Evolutionary conservation across 306 rosid species (phyloP).

Genomic region (Casuarina cunninghamiana): DNA sequence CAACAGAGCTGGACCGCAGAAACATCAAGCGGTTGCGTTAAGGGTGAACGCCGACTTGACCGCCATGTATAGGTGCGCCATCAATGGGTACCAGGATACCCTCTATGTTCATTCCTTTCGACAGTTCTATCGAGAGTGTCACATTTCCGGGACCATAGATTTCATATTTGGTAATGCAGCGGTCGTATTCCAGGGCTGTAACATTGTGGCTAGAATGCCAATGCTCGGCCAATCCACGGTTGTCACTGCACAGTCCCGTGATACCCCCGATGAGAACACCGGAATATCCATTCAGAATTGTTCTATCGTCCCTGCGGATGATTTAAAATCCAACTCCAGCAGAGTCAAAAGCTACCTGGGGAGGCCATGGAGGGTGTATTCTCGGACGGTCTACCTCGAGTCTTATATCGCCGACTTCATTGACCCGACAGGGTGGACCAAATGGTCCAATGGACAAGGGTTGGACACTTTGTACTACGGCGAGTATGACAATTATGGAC

Average conservation of each 20-base stretch:
- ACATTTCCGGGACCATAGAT: slow-evolving; percentile 74
- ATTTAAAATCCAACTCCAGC: slow-evolving; percentile 34
- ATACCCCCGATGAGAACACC: slow-evolving; percentile 55
- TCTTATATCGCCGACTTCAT: slow-evolving; percentile 62
- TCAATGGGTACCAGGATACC: slow-evolving; percentile 71
- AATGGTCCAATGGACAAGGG: slow-evolving; percentile 46
- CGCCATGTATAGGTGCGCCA: slow-evolving; percentile 59
- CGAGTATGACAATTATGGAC: slow-evolving; percentile 67
- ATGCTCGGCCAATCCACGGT: slow-evolving; percentile 59
- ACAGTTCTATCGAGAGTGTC: slow-evolving; percentile 82
- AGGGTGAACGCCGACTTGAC: slow-evolving; percentile 72
- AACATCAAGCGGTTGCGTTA: slow-evolving; percentile 74
- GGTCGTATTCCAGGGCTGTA: slow-evolving; percentile 58
- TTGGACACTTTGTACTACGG: slow-evolving; percentile 67
- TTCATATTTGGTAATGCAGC: slow-evolving; percentile 84
- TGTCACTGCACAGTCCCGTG: slow-evolving; percentile 71
- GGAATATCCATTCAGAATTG: slow-evolving; percentile 84
- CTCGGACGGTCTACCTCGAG: slow-evolving; percentile 56
- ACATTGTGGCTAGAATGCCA: slow-evolving; percentile 58
- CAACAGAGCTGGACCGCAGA: slow-evolving; percentile 71
- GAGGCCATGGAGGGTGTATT: slow-evolving; percentile 66
- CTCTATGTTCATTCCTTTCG: slow-evolving; percentile 72
- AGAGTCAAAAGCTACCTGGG: slow-evolving; percentile 68
- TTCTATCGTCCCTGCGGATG: slow-evolving; percentile 52
- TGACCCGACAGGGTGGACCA: slow-evolving; percentile 62